Evolutionary conservation across 73 alveolate genomes (phyloP), one percentile per base, ranked within the genome.

Genomic region (Paramecium biaurelia): DNA sequence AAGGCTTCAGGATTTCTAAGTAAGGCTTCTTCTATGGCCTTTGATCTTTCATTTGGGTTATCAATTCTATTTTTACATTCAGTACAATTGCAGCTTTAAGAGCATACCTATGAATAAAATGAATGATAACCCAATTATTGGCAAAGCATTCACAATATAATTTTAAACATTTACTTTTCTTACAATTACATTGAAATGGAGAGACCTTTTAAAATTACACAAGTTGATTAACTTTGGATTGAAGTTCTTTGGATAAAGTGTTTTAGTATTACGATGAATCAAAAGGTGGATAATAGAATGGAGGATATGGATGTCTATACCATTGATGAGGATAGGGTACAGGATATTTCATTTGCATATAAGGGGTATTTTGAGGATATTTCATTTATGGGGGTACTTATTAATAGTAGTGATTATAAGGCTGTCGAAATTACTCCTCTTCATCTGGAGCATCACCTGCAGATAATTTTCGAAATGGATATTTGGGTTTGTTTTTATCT

Each of bases 131-230:
- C 86, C 86, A 72, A 72, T 72, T 72, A 37, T 72, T 72, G 7
- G 93, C 93, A 87, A 87, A 87, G 32, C 93, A 87, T 68, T 87
- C 93, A 8, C 93, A 87, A 68, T 87, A 87, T 7, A 87, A 41
- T 38, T 87, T 87, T 57, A 87, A 21, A 24, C 93, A 87, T 85
- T 87, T 87, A 18, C 92, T 87, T 45, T 68, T 87, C 14, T 68
- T 56, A n/a, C 93, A 87, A 41, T 87, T 87, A 28, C 93, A 87
- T 47, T 85, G 84, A 43, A 70, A 57, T 5, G 45, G 76, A 42
- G 90, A 79, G 4, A 79, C 90, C 26, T 47, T 47, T 8, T 32
- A 15, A 12, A 18, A 23, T 24, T 38, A 15, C 9, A 79, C 90
- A 2, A 79, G 26, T 79, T 79, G 34, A 15, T 47, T 41, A 12